phyloP scores from a whole-genome alignment of 2,329 filamentous ascomycete species.

The Laburnicola sp. region DNA sequence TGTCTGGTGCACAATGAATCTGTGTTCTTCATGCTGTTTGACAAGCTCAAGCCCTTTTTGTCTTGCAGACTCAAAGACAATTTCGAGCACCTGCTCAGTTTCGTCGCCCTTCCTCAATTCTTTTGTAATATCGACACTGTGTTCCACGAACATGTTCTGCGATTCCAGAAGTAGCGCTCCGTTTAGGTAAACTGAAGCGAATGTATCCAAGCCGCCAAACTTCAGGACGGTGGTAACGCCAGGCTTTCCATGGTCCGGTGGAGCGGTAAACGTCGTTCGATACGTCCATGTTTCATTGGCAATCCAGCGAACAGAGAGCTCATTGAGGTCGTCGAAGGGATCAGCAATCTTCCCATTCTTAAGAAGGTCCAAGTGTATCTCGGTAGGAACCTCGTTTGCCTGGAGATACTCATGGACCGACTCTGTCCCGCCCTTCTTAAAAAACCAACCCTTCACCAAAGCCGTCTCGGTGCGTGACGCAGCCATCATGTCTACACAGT shows the following conservation, averaged over 20 bases:
- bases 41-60: conserved; percentile 51
- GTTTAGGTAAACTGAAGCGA: conserved; percentile 72
- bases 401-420: conserved; percentile 15
- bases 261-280: conserved; percentile 62
- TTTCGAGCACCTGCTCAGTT: conserved; percentile 48
- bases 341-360: conserved; percentile 47
- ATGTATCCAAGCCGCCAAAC: conserved; percentile 81
- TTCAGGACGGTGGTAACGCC: conserved; percentile 57
- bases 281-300: conserved; percentile 74
- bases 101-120: conserved; percentile 29
- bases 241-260: conserved; percentile 44
- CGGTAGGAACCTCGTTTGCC: conserved; percentile 24
- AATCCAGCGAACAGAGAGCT: conserved; percentile 73
- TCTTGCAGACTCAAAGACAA: conserved; percentile 55
- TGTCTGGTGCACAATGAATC: conserved; percentile 38
- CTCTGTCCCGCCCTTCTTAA: conserved; percentile 21
- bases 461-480: not conserved
- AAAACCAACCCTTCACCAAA: conserved; percentile 18
- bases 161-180: conserved; percentile 67
- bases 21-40: conserved; percentile 50
- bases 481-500: conserved; percentile 7
- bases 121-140: conserved; percentile 68
- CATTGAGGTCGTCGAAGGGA: conserved; percentile 75
- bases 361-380: conserved; percentile 27
- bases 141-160: conserved; percentile 78